Evolutionary conservation across 2,329 filamentous ascomycete species (phyloP).

Genomic region (Phialemonium atrogriseum): DNA sequence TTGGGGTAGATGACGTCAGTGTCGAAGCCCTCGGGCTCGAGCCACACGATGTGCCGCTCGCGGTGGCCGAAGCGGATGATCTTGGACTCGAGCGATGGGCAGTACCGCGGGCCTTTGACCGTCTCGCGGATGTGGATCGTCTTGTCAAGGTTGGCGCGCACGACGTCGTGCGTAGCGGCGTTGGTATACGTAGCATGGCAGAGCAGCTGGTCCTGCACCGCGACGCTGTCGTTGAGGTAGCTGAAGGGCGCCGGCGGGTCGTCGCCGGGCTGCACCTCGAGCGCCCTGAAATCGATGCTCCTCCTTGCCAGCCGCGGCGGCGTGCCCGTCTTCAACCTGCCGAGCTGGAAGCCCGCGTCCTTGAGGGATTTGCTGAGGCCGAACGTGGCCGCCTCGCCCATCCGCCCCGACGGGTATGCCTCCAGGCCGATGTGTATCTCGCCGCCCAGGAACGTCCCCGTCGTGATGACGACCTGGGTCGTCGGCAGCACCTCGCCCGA

Average conservation of each 20-base stretch:
- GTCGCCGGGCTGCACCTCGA: constrained; percentile 74
- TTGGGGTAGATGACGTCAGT: constrained; percentile 92
- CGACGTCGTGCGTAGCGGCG: constrained; percentile 68
- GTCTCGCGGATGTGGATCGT: constrained; percentile 95
- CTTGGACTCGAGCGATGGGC: constrained; percentile 91
- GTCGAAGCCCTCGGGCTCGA: constrained; percentile 92
- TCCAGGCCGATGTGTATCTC: constrained; percentile 94
- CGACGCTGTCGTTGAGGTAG: constrained; percentile 72
- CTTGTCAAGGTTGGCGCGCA: constrained; percentile 85
- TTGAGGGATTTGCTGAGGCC: constrained; percentile 84
- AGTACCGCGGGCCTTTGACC: constrained; percentile 89
- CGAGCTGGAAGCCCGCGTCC: constrained; percentile 82
- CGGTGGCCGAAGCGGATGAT: constrained; percentile 81
- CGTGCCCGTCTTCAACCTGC: constrained; percentile 90
- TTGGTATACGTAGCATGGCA: constrained; percentile 89
- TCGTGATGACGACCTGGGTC: constrained; percentile 83
- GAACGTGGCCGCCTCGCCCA: constrained; percentile 89
- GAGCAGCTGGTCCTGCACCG: constrained; percentile 73
- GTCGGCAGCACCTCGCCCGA: constrained; percentile 78
- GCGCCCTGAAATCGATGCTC: constrained; percentile 67
- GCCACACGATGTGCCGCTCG: constrained; percentile 81
- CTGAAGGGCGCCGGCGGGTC: constrained; percentile 85
- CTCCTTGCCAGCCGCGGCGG: constrained; percentile 77
- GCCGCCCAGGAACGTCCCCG: constrained; percentile 87
- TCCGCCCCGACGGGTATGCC: constrained; percentile 75